Evolutionary conservation across 352 stramenopile genomes (phyloP), one percentile per base, ranked within the genome.

Genomic region (Globisporangium polare): DNA sequence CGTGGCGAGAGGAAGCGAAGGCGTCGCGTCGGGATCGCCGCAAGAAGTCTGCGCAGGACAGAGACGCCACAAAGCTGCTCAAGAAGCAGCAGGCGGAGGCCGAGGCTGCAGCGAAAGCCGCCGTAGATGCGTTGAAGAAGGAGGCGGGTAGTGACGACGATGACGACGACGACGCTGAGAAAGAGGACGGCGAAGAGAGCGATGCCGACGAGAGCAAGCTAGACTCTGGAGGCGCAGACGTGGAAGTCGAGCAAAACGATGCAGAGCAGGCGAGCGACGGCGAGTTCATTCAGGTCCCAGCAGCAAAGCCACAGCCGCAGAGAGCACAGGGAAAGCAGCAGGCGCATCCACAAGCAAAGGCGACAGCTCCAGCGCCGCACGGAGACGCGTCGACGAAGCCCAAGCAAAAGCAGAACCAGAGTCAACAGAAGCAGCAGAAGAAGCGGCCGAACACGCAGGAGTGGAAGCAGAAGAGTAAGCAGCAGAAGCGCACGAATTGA

Each of bases 1-100:
- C 80, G 46, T 92, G 83, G 80, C 73, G 75, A 57, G 80, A 91
- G 13, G 74, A 78, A 2, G 74, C 76, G 9, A 94, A 94, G 62
- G 71, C 73, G 8, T 68, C 72, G 20, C 72, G 83, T 10, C 86
- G 83, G 56, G 70, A 86, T 35, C 65, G 73, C 13, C 72, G 85
- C n/a, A 88, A 92, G 58, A 73, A 72, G 13, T 73, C 83, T 13
- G 79, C 79, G 0, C 72, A 86, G 60, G 73, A 87, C 52, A 61
- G 68, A 39, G 63, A 79, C 4, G 56, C 56, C 0, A 51, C 58
- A 5, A 77, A 79, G 49, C 53, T 56, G 12, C 60, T 53, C 0
- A 82, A 83, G 57, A 72, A 64, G 42, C 35, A 74, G 20, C 74
- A 83, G 45, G 60, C 79, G 49, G 59, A 84, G 31, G 66, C 37